Base-by-base conservation (phyloP, 495 filamentous ascomycete genomes). In the Entonaema liquescens region DNA sequence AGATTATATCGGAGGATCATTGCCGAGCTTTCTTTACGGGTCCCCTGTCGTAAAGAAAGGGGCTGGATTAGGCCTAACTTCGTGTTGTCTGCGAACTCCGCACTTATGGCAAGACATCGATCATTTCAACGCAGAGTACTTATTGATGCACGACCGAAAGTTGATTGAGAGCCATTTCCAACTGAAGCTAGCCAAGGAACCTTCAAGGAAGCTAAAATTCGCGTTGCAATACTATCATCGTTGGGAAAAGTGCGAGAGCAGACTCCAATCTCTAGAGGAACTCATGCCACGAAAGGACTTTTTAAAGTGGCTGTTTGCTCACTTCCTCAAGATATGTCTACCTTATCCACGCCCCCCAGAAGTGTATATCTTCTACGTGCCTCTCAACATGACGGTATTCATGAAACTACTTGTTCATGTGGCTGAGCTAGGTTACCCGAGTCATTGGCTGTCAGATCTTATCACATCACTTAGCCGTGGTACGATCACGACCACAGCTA, bases 1-100 rank as follows among this genome's bases (percentile, higher is more conserved):
- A 29, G 80, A 83, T 49, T 83, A 79, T 60, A 47, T 78, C 33
- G 80, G 80, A 17, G 80, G 80, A 4, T 71, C 74, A 12, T 25
- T 82, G 28, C 67, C 69, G 8, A 70, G 67, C 1, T 72, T 74
- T 19, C 50, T 82, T 19, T 81, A 81, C 40, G 77, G 66, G 7
- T 40, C 74, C n/a, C 79, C 76, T 23, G 31, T 83, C 2, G 70
- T 79, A 15, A 67, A 59, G 13, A 53, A 62, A 52, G 60, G 67
- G 50, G 63, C 11, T 21, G 59, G 36, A 36, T 67, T 61, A n/a
- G 71, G 63, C 31, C 64, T 74, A 53, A 70, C 40, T n/a, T 76
- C 71, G 38, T 70, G 59, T 35, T 70, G 72, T 35, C 68, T 77
- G 15, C 70, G 76, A n/a, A 77, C 78, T 33, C 50, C 70, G 28